Percentiles rank a stretch among this genome's conserved stretches.
phyloP scores from a whole-genome alignment of 2,329 filamentous ascomycete genomes.

The Xylaria sp. region DNA sequence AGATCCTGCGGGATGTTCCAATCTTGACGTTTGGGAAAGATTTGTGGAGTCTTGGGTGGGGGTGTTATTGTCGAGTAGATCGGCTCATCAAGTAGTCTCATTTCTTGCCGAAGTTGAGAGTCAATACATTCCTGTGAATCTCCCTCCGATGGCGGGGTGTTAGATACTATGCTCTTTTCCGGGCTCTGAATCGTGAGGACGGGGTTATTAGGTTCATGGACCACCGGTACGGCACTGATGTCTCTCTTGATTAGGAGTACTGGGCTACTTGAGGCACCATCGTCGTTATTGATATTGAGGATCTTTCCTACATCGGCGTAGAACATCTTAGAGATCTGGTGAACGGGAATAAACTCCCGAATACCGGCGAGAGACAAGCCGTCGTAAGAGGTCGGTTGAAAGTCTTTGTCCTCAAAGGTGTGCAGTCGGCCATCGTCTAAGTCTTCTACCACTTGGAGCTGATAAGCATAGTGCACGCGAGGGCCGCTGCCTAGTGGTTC shows the following conservation, averaged over 20 bases:
- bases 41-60: conserved; percentile 14
- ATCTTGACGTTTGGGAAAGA: conserved; percentile 39
- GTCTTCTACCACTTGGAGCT: conserved; percentile 85
- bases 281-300: conserved; percentile 74
- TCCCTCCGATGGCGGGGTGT: conserved; percentile 44
- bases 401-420: conserved; percentile 52
- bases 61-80: conserved; percentile 12
- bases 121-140: conserved; percentile 60
- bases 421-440: conserved; percentile 69
- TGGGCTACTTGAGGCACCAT: conserved; percentile 76
- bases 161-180: conserved; percentile 34
- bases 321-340: conserved; percentile 85
- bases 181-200: conserved; percentile 33
- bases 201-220: conserved; percentile 60
- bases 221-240: conserved; percentile 59
- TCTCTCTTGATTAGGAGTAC: conserved; percentile 81
- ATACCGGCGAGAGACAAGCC: conserved; percentile 59
- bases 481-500: conserved; percentile 50
- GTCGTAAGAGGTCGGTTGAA: conserved; percentile 52
- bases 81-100: conserved; percentile 35
- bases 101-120: conserved; percentile 57
- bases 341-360: conserved; percentile 63
- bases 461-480: conserved; percentile 71
- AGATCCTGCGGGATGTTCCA: conserved; percentile 78
- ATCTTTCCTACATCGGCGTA: conserved; percentile 93